These are phyloP conservation scores for Solanum dulcamara DNA, from an alignment of 257 asterid species.

Conservation along the genomic window DNA sequence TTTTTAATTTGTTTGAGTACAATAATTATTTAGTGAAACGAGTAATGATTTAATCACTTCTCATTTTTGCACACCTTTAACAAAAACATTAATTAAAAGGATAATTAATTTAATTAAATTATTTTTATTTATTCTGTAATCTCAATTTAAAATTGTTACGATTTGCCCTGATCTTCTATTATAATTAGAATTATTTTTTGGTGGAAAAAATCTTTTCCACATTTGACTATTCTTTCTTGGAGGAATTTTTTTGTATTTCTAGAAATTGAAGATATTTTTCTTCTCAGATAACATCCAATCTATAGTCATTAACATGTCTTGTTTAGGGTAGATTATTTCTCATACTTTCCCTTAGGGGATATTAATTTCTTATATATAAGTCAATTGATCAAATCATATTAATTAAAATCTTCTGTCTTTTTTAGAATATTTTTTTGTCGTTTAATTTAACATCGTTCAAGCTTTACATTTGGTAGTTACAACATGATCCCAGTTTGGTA, in stretches of 20 bases:
- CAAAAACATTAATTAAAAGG: too few species aligned
- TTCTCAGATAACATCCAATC: too few species aligned
- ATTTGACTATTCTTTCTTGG: not conserved
- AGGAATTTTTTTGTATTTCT: not conserved
- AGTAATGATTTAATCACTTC: not conserved
- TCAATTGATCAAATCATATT: not conserved
- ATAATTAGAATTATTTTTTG: not conserved
- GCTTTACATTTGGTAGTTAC: not conserved
- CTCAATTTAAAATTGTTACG: not conserved
- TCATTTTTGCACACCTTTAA: not conserved
- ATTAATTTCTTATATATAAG: not conserved
- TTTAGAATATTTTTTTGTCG: not conserved
- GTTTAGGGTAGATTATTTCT: not conserved
- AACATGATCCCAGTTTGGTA: too few species aligned
- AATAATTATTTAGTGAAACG: too few species aligned
- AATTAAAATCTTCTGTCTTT: not conserved
- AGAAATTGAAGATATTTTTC: not conserved
- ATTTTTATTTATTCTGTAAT: not conserved
- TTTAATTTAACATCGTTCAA: not conserved
- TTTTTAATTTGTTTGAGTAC: too few species aligned
- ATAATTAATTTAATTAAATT: not conserved
- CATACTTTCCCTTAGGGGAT: not conserved
- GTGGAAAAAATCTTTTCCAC: not conserved
- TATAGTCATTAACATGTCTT: too few species aligned
- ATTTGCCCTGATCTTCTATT: not conserved